A percentile compares a stretch with the other conserved stretches of the same genome.
These are phyloP conservation scores for Laguncularia racemosa DNA, from an alignment of 345 rosid species.

Conservation along the genomic window DNA sequence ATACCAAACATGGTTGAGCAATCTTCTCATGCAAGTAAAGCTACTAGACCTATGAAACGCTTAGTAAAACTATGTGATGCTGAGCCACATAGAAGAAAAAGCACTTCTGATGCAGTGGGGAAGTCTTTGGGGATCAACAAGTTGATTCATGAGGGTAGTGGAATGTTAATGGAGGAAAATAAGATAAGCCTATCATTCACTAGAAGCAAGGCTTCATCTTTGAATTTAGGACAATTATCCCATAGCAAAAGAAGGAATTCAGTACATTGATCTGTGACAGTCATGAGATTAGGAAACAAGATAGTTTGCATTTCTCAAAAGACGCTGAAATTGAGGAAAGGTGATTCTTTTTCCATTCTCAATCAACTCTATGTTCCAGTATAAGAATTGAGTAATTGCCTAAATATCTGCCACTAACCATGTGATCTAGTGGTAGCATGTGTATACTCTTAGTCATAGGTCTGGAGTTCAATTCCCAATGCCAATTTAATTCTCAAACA, in stretches of 20 bases:
- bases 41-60: constrained; percentile 6
- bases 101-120: not conserved
- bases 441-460: too few relatives aligned
- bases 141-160: not conserved
- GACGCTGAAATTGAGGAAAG: too few relatives aligned
- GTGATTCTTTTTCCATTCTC: too few relatives aligned
- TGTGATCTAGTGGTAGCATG: too few relatives aligned
- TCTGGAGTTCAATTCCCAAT: too few relatives aligned
- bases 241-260: constrained; percentile 3
- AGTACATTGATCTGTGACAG: constrained; percentile 9
- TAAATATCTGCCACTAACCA: too few relatives aligned
- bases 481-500: too few relatives aligned
- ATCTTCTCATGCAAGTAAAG: not conserved
- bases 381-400: too few relatives aligned
- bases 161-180: constrained; percentile 1
- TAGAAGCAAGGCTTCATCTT: constrained; percentile 1
- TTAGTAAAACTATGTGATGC: constrained; percentile 1
- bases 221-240: constrained; percentile 7
- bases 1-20: constrained; percentile 13
- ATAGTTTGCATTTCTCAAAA: not conserved
- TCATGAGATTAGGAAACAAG: constrained; percentile 4
- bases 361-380: too few relatives aligned
- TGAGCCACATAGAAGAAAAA: constrained; percentile 6
- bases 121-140: constrained; percentile 13
- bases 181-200: constrained; percentile 10